These are phyloP conservation scores for Ganoderma lucidum DNA, from an alignment of 1,284 basidiomycete genomes.

Conservation along the genomic window DNA sequence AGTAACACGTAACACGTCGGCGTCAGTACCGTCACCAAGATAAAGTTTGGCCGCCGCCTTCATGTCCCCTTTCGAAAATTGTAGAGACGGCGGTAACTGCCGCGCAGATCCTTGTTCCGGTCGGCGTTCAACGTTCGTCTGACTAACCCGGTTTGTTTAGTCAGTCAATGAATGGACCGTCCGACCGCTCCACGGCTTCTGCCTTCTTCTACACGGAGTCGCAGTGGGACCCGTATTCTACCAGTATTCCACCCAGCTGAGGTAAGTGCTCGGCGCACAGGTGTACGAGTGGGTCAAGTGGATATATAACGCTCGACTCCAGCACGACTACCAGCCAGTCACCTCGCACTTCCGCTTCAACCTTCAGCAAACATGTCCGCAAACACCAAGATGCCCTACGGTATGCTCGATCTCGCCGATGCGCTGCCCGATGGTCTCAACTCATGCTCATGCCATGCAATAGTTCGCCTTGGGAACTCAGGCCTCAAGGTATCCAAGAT, in stretches of 20 bases:
- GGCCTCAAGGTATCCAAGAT: constrained; percentile 54
- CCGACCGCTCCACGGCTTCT: neutral
- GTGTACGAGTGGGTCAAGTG: neutral
- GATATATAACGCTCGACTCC: neutral
- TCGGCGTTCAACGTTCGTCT: neutral
- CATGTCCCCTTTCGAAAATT: no score
- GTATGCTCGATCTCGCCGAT: neutral
- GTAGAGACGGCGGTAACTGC: no score
- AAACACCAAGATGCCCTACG: neutral
- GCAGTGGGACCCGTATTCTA: neutral
- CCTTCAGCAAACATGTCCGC: neutral
- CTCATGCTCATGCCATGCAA: neutral
- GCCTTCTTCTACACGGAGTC: neutral
- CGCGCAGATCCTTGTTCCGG: no score
- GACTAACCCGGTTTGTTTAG: neutral
- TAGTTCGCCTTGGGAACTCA: constrained; percentile 53
- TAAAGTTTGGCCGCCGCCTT: no score
- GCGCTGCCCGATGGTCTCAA: neutral
- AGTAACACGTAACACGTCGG: no score
- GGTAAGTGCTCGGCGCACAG: neutral
- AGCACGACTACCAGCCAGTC: neutral
- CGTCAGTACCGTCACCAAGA: no score
- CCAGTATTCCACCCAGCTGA: neutral
- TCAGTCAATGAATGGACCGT: neutral
- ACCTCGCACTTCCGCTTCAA: neutral